Evolutionary conservation across 148 eudicot genomes (phyloP), one percentile per base, ranked within the genome.

Genomic region (Camellia sinensis): DNA sequence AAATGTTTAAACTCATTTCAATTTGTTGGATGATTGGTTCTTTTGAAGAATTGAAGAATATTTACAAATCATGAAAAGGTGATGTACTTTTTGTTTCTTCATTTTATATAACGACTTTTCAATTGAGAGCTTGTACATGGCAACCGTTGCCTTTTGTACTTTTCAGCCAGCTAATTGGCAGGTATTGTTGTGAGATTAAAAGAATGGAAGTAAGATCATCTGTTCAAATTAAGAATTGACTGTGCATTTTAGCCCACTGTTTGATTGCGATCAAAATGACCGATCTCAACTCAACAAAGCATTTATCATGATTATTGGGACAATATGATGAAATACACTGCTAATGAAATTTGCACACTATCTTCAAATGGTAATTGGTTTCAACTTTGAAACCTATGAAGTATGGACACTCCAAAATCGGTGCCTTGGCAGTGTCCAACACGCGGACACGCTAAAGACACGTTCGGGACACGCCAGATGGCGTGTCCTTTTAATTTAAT

Each of bases 331-430:
- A 5, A 48, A 48, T 48, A 48, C 37, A 29, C 37, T 29, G 37
- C 37, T 1, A 29, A 29, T 29, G 37, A 29, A 29, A 29, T 29
- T 29, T 29, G 37, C 37, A 29, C 37, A 29, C 37, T 48, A 48
- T 48, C 7, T 48, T 7, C 52, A 5, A 48, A 7, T 48, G 52
- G 5, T 73, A 37, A 46, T 50, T 80, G 43, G 97, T 82, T 69
- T 80, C 92, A 79, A 97, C 98, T 5, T 97, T 94, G 79, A 29
- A 29, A 29, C 37, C 37, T 29, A 29, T 29, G 37, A 29, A 29
- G 37, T 29, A 29, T 29, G 37, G 37, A 29, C 37, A 29, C 37
- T 29, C 1, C 37, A 29, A 29, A 29, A 29, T 29, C 37, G 37
- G 37, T 29, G 37, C 1, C 37, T 29, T 29, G 37, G 37, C 37